These are phyloP conservation scores for Hebeloma cylindrosporum DNA, from an alignment of 768 basidiomycete genomes.

Conservation along the genomic window DNA sequence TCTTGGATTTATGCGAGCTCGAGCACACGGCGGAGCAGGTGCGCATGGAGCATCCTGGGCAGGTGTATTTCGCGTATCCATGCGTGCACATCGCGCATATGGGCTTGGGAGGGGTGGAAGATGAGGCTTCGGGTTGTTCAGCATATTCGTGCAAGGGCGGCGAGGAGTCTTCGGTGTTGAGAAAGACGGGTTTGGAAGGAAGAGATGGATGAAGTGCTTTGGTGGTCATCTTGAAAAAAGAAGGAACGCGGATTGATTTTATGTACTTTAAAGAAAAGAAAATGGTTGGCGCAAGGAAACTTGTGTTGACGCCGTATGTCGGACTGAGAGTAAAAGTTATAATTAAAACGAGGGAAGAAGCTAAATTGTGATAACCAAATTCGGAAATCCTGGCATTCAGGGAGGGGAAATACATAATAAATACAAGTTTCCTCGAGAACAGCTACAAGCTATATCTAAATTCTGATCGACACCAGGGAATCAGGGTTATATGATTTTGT, in stretches of 20 bases:
- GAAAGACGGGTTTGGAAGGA: slow-evolving; percentile 14
- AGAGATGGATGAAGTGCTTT: slow-evolving; percentile 16
- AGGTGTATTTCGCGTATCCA: slow-evolving; percentile 64
- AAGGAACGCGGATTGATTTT: no score
- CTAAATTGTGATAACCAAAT: no score
- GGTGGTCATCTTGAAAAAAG: slow-evolving; percentile 5
- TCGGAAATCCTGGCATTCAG: no score
- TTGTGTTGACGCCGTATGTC: no score
- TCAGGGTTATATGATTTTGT: slow-evolving; percentile 6
- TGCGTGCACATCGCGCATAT: slow-evolving; percentile 52
- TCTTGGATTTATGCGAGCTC: slow-evolving; percentile 58
- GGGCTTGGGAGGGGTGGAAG: slow-evolving; percentile 22
- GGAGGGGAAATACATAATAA: no score
- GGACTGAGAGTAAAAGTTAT: no score
- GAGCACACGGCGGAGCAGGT: slow-evolving; percentile 78
- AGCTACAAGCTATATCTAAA: no score
- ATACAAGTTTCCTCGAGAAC: no score
- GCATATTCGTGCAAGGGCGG: background rate
- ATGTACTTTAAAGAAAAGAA: no score
- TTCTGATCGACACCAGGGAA: no score
- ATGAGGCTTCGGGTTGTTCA: slow-evolving; percentile 19
- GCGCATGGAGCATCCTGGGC: slow-evolving; percentile 68
- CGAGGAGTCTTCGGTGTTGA: background rate
- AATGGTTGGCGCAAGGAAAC: no score
- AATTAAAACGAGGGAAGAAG: no score